These are phyloP conservation scores for Mycogone perniciosa DNA, from an alignment of 2,329 filamentous ascomycete genomes.

Conservation along the genomic window DNA sequence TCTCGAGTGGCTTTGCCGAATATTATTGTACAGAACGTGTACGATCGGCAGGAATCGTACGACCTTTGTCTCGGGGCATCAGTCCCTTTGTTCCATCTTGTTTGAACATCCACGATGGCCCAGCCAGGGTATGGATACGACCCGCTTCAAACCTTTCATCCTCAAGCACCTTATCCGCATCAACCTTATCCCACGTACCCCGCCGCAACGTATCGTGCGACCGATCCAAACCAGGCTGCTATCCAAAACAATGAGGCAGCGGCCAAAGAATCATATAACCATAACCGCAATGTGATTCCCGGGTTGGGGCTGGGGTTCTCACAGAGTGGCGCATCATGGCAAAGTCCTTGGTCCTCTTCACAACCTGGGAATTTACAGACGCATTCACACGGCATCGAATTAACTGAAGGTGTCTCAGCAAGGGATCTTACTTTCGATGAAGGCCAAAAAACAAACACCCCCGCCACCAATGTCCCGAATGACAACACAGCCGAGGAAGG, in stretches of 20 bases:
- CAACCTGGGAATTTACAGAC: not conserved
- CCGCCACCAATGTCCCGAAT: conserved; percentile 3
- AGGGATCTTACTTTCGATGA: not conserved
- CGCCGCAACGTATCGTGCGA: conserved; percentile 9
- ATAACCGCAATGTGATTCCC: conserved; percentile 27
- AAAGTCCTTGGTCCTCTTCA: conserved; percentile 1
- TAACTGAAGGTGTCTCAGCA: not conserved
- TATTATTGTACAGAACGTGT: no score
- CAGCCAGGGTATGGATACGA: conserved; percentile 23
- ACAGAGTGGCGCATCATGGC: conserved; percentile 10
- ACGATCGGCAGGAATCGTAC: no score
- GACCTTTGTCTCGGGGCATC: not conserved
- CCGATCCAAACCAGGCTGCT: conserved; percentile 8
- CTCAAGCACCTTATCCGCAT: conserved; percentile 14
- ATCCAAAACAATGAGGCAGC: conserved; percentile 7
- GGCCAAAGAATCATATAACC: conserved; percentile 17
- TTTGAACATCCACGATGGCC: conserved; percentile 21
- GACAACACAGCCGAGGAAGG: conserved; percentile 55
- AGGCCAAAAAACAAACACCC: conserved; percentile 1
- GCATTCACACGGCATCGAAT: not conserved
- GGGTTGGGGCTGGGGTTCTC: conserved; percentile 27
- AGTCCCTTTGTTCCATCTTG: not conserved
- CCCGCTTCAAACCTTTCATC: conserved; percentile 12
- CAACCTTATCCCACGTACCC: conserved; percentile 17
- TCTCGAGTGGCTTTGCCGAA: no score